Evolutionary conservation across 768 basidiomycete species (phyloP), one percentile per base, ranked within the genome.

Genomic region (Rhodocollybia butyracea): DNA sequence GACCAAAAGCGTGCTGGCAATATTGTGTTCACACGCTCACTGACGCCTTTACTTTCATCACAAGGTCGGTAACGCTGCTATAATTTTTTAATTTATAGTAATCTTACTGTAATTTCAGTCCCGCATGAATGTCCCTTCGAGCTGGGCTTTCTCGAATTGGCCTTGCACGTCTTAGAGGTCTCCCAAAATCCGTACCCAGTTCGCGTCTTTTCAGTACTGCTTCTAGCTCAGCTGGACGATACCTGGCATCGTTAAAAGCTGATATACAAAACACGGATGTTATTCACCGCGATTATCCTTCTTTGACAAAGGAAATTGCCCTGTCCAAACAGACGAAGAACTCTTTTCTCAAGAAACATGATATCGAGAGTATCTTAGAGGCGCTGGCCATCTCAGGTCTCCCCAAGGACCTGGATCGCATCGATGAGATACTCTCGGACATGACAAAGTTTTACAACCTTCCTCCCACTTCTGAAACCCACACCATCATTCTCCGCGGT

Each of bases 61-160:
- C 50, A n/a, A 52, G 46, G 51, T 43, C 53, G 24, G 54, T 39
- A 47, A 39, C 19, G 34, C 39, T 54, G 26, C 17, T n/a, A 52
- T 21, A 56, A 42, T 51, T 58, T n/a, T n/a, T n/a, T n/a, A n/a
- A n/a, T 58, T 55, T 57, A 29, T 43, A 53, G 21, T 43, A 51
- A 26, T 55, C 54, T 55, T 12, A 46, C 48, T 58, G 58, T 59
- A 42, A 59, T 58, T 62, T 56, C 52, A 46, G 21, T 57, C 52
- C 60, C 76, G 81, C 72, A 83, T 87, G 85, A 83, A 86, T 88
- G 82, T 82, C 75, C 77, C 67, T 77, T 73, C 68, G 76, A 63
- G 75, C 71, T 64, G 62, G 68, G 65, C 65, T 79, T 60, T 64
- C 70, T 59, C 74, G 73, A 65, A 65, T 72, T 54, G 61, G 68